Percentiles rank a stretch among this genome's conserved stretches.
These are phyloP conservation scores for Curvularia sp. DNA, from an alignment of 2,329 filamentous ascomycete species.

Conservation along the genomic window DNA sequence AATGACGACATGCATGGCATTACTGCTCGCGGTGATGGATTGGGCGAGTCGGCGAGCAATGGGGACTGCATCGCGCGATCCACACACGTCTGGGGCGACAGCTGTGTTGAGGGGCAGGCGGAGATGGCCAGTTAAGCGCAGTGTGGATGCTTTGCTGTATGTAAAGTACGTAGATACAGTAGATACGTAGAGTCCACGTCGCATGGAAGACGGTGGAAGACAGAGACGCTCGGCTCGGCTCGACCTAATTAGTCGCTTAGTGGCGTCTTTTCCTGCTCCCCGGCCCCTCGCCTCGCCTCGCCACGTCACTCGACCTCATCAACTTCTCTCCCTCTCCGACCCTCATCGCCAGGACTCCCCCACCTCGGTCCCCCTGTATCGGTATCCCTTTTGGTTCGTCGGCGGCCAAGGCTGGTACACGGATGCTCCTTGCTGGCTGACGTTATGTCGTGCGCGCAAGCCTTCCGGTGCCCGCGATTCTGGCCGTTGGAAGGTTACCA, in stretches of 20 bases:
- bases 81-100: slow-evolving; percentile 9
- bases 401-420: slow-evolving; percentile 23
- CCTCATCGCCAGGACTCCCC: slow-evolving; percentile 30
- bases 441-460: slow-evolving; percentile 27
- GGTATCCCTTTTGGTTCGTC: slow-evolving; percentile 34
- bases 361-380: slow-evolving; percentile 39
- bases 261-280: slow-evolving; percentile 18
- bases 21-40: slow-evolving; percentile 20
- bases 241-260: slow-evolving; percentile 26
- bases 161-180: slow-evolving; percentile 12
- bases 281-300: slow-evolving; percentile 18
- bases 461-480: slow-evolving; percentile 23
- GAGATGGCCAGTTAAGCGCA: slow-evolving; percentile 11
- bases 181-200: no score
- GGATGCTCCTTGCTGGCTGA: slow-evolving; percentile 31
- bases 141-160: slow-evolving; percentile 23
- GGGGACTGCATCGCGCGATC: slow-evolving; percentile 13
- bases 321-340: slow-evolving; percentile 22
- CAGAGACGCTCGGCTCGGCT: slow-evolving; percentile 33
- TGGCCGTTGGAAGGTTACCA: slow-evolving; percentile 30
- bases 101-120: slow-evolving; percentile 14
- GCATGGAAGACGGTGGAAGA: slow-evolving; percentile 26
- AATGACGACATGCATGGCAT: slow-evolving; percentile 41
- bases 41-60: slow-evolving; percentile 11
- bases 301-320: slow-evolving; percentile 44